Evolutionary conservation across 352 stramenopile genomes (phyloP).

Genomic region (Saprolegnia parasitica): DNA sequence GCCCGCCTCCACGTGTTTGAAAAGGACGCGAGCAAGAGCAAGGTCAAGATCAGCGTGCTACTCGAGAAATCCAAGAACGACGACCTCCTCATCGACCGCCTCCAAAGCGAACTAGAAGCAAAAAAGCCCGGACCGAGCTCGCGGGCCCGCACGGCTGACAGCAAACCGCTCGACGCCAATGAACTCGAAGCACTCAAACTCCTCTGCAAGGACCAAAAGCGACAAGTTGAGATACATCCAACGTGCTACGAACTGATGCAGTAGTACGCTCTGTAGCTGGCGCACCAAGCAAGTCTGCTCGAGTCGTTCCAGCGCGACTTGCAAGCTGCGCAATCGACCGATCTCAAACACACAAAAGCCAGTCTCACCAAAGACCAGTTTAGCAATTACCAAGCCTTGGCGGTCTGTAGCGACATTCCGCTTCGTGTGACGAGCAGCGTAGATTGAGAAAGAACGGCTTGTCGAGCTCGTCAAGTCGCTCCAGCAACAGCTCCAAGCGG

Average conservation of each 20-base stretch:
- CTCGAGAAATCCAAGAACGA: slow-evolving; percentile 79
- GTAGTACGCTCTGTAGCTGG: slow-evolving; percentile 4
- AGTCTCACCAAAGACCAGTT: slow-evolving; percentile 10
- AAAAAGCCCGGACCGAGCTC: slow-evolving; percentile 48
- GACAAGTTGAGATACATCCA: slow-evolving; percentile 18
- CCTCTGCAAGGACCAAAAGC: slow-evolving; percentile 39
- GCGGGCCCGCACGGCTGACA: slow-evolving; percentile 63
- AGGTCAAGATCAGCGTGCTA: slow-evolving; percentile 58
- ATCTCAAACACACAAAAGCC: slow-evolving; percentile 6
- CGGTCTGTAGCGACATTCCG: slow-evolving; percentile 30
- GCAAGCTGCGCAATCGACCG: not conserved
- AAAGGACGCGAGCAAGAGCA: slow-evolving; percentile 62
- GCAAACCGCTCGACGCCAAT: slow-evolving; percentile 36
- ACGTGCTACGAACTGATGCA: not conserved
- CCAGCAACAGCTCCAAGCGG: slow-evolving; percentile 57
- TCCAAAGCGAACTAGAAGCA: slow-evolving; percentile 61
- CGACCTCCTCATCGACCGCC: slow-evolving; percentile 66
- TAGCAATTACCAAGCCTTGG: slow-evolving; percentile 40
- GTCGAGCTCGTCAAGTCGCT: slow-evolving; percentile 46
- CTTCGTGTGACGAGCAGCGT: not conserved
- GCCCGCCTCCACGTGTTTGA: slow-evolving; percentile 65
- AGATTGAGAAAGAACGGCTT: slow-evolving; percentile 70
- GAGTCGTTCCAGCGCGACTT: slow-evolving; percentile 27
- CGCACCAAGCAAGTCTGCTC: slow-evolving; percentile 23
- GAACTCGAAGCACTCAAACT: slow-evolving; percentile 50